A percentile compares a stretch with the other conserved stretches of the same genome.
phyloP scores from a whole-genome alignment of 768 basidiomycete species.

The Amanita subjunquillea region DNA sequence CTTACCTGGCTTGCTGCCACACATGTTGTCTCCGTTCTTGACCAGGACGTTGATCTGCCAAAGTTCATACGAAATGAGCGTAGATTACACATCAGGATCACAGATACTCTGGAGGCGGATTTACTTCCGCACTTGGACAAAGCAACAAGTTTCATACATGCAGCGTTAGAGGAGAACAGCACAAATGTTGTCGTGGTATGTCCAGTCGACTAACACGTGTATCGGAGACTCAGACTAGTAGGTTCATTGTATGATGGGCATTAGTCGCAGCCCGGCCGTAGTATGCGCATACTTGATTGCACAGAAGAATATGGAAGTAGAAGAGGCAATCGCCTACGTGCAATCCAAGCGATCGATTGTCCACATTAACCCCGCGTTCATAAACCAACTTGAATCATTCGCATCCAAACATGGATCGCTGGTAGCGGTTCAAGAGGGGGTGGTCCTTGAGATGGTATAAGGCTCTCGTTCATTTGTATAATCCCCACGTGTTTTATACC shows the following conservation, averaged over 20 bases:
- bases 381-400: constrained; percentile 41
- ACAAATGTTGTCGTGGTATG: constrained; percentile 40
- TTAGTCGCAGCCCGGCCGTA: constrained; percentile 67
- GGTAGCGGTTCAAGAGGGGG: neutral
- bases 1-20: constrained; percentile 56
- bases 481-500: neutral
- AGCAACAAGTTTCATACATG: constrained; percentile 43
- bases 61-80: constrained; percentile 9
- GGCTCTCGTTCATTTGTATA: neutral
- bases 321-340: constrained; percentile 45
- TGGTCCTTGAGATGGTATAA: neutral
- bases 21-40: constrained; percentile 61
- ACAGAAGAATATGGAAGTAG: constrained; percentile 38
- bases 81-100: constrained; percentile 29
- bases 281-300: constrained; percentile 65
- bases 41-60: constrained; percentile 29
- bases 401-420: constrained; percentile 16
- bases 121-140: constrained; percentile 34
- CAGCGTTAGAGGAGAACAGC: constrained; percentile 33
- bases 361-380: constrained; percentile 59
- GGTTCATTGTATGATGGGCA: constrained; percentile 73
- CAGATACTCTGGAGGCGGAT: constrained; percentile 28
- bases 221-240: constrained; percentile 14
- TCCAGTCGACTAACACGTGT: neutral
- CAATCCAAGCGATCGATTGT: constrained; percentile 49